phyloP scores from a whole-genome alignment of 192 early-diverging fungal genomes.

The Coemansia sp. region DNA sequence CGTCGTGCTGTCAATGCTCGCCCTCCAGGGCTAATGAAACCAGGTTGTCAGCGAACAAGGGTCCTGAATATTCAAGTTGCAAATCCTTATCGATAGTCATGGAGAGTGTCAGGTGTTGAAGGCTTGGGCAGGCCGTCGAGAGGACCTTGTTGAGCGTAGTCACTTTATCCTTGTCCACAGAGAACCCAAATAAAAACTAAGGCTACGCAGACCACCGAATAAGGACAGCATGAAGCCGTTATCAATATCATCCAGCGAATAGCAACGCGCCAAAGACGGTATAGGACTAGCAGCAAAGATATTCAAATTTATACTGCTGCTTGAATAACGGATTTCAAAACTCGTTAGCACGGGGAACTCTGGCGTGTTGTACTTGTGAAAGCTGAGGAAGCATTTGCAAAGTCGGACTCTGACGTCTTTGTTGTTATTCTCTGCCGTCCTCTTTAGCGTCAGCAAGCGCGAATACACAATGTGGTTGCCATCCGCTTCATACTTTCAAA shows the following conservation, averaged over 20 bases:
- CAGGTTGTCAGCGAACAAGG: constrained; percentile 10
- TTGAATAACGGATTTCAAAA: constrained; percentile 12
- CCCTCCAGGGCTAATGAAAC: background rate
- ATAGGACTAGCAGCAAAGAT: constrained; percentile 18
- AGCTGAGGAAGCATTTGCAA: background rate
- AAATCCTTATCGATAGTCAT: background rate
- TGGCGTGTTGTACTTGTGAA: background rate
- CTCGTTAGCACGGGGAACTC: constrained; percentile 20
- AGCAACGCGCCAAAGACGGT: background rate
- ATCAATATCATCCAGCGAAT: background rate
- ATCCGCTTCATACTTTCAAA: too few relatives aligned
- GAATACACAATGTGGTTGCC: too few relatives aligned
- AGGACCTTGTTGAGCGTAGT: background rate
- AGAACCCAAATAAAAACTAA: background rate
- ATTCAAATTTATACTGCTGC: background rate
- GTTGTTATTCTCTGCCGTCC: too few relatives aligned
- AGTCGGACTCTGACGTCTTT: too few relatives aligned
- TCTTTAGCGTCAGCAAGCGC: too few relatives aligned
- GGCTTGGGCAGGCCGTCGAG: background rate
- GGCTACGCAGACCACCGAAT: constrained; percentile 1
- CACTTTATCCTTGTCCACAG: background rate
- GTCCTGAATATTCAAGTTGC: background rate
- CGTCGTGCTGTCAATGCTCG: background rate
- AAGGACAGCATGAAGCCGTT: background rate
- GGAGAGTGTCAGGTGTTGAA: background rate